phyloP scores from a whole-genome alignment of 1,284 basidiomycete species.

The Trichosporon inkin region DNA sequence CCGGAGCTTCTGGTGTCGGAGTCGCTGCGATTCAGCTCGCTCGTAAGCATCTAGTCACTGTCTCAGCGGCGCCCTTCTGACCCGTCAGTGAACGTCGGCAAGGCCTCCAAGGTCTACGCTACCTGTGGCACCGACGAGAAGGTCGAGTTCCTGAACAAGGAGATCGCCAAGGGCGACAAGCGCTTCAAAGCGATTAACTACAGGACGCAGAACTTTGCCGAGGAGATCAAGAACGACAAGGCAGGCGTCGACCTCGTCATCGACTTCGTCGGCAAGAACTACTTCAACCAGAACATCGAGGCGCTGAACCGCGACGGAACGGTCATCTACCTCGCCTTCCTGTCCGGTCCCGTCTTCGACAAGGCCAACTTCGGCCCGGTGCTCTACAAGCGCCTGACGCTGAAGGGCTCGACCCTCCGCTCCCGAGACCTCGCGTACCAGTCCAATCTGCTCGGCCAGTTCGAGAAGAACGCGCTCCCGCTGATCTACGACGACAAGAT shows the following conservation, averaged over 20 bases:
- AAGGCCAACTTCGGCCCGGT: slow-evolving; percentile 62
- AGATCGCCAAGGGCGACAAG: slow-evolving; percentile 53
- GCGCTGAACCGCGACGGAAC: slow-evolving; percentile 71
- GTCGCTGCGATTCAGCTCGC: slow-evolving; percentile 87
- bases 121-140: slow-evolving; percentile 85
- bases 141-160: slow-evolving; percentile 65
- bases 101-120: slow-evolving; percentile 62
- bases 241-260: slow-evolving; percentile 65
- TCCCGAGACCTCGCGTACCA: slow-evolving; percentile 77
- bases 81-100: slow-evolving; percentile 32
- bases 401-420: slow-evolving; percentile 85
- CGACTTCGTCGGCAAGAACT: slow-evolving; percentile 68
- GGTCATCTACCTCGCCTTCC: slow-evolving; percentile 55
- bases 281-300: slow-evolving; percentile 78
- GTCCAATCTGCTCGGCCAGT: slow-evolving; percentile 67
- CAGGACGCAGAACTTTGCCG: slow-evolving; percentile 63
- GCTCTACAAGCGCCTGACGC: slow-evolving; percentile 73
- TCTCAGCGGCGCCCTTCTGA: neutral
- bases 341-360: slow-evolving; percentile 62
- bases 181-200: slow-evolving; percentile 78
- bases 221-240: slow-evolving; percentile 49
- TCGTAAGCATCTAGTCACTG: slow-evolving; percentile 56
- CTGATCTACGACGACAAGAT: slow-evolving; percentile 64
- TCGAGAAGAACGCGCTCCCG: slow-evolving; percentile 57
- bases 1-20: slow-evolving; percentile 85